Base-by-base conservation (phyloP, 1,284 basidiomycete species). In the Phellopilus nigrolimitatus region DNA sequence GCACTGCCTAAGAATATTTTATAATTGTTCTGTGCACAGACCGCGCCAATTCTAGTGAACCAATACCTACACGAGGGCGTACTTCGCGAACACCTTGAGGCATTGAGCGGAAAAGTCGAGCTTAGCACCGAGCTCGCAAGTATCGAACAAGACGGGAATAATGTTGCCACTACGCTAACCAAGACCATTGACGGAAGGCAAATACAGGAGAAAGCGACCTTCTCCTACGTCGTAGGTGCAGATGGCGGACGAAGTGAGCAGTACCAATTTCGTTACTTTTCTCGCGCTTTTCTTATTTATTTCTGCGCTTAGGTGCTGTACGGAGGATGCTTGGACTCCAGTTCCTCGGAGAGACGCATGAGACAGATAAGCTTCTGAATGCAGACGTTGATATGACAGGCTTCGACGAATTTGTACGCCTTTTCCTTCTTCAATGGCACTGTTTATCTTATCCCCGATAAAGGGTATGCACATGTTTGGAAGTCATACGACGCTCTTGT, bases 311-410 rank as follows among this genome's bases (percentile, higher is more conserved):
- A 66, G 66, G 67, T 40, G 51, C 59, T 19, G 56, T 59, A 22
- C 53, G 67, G 24, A 76, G 76, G 52, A 61, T 64, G 22, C 65
- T 75, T n/a, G 71, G 70, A 0, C 55, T 78, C 22, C 54, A 64
- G 0, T 77, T 79, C 52, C 50, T 72, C 1, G 78, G 77, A 0
- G 72, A 79, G 51, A 70, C 68, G 0, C 61, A 60, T 31, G 60
- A 63, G 3, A 59, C 68, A 7, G 58, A 69, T 19, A 57, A 27
- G 15, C 19, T 53, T 10, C 21, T 31, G 5, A 43, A 46, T n/a
- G 44, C 28, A 10, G 51, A 52, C 28, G 17, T 36, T 13, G 17
- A 47, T 7, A 6, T 52, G 3, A 28, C 25, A 40, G 51, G 51
- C 22, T 13, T 52, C 10, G 42, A 47, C 8, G 36, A 9, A 15